Evolutionary conservation across 2,329 filamentous ascomycete species (phyloP).

Genomic region (Orbilia blumenaviensis): DNA sequence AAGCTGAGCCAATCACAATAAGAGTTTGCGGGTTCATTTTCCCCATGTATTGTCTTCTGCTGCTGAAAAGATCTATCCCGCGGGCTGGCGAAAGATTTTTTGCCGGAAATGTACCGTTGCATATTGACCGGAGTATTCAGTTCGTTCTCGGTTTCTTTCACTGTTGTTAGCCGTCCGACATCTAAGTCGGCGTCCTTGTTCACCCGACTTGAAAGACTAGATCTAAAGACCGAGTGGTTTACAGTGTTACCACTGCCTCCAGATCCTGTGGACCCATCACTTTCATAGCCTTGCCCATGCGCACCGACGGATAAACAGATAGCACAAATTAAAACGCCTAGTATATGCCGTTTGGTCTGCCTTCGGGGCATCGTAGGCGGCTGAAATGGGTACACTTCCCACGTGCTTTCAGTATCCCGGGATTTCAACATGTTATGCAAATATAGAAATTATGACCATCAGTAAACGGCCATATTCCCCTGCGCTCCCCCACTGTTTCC

Average conservation of each 20-base stretch:
- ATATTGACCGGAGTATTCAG: background rate
- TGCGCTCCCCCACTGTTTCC: background rate
- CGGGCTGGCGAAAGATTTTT: background rate
- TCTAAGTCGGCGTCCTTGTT: background rate
- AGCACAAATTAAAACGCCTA: background rate
- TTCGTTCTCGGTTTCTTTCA: slow-evolving; percentile 1
- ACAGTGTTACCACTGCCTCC: background rate
- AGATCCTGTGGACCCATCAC: background rate
- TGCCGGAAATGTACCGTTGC: background rate
- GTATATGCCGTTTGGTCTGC: background rate
- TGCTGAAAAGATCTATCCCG: background rate
- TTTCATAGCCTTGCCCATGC: slow-evolving; percentile 7
- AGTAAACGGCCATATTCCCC: background rate
- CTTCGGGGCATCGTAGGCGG: background rate
- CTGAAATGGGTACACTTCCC: background rate
- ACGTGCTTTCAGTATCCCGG: background rate
- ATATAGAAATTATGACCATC: background rate
- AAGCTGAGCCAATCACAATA: background rate
- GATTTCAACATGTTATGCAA: background rate
- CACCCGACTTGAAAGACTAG: background rate
- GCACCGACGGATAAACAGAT: background rate
- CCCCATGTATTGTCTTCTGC: background rate
- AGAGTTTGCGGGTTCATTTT: background rate
- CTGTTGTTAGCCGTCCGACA: background rate
- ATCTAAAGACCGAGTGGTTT: background rate